Evolutionary conservation across 345 rosid species (phyloP), one percentile per base, ranked within the genome.

Genomic region (Gossypium longicalyx): DNA sequence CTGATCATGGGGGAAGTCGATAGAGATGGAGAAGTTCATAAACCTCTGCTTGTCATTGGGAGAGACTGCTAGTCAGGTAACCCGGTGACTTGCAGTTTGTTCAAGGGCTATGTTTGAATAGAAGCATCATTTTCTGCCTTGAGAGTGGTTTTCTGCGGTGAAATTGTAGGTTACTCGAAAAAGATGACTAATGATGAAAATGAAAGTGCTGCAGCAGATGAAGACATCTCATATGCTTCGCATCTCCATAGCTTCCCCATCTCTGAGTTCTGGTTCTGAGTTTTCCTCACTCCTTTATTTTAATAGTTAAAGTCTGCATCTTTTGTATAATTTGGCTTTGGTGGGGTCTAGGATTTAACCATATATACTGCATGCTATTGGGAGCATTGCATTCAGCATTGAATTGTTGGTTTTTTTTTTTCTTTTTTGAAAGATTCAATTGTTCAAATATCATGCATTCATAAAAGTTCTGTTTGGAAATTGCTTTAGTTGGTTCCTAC

Each of bases 361-460:
- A 49, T 62, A 54, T 70, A 54, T 53, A 17, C 27, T 52, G 68
- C 80, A 71, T 75, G 77, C 77, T 67, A 67, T 74, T 77, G 81
- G 76, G 68, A 76, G 82, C 68, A 74, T 72, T 68, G 34, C 78
- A 79, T 79, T 75, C 59, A 78, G 80, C 80, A 72, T 73, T 80
- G 77, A 82, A 57, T 83, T 34, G 54, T 57, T 47, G 51, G 13
- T 57, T 20, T 3, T 20, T 57, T 56, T 17, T 41, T 20, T 9
- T 6, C 1, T 1, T 20, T 9, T 20, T 23, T 19, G 9, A 57
- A 20, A 47, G 64, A 79, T 77, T 79, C 80, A 71, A 77, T 71
- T 77, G 82, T 71, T 57, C 43, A 16, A 57, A 79, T 74, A 77
- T 79, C 71, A 76, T 77, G 81, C 85, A 81, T 86, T 86, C 82